These are phyloP conservation scores for Agaricus blazei DNA, from an alignment of 768 basidiomycete genomes.

Conservation along the genomic window DNA sequence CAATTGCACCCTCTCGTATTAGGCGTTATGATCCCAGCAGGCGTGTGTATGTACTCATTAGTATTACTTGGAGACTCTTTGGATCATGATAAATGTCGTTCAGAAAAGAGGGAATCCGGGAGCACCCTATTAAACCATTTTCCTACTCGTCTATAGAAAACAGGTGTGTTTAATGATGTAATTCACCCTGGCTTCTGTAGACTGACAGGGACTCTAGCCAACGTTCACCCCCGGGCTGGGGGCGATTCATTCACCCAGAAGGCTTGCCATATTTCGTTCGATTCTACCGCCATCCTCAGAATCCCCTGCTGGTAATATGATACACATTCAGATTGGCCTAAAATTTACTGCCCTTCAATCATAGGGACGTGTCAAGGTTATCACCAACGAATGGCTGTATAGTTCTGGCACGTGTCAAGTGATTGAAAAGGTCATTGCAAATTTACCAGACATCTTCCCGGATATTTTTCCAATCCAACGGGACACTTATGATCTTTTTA, in stretches of 20 bases:
- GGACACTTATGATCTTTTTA: not conserved
- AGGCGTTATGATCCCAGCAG: not conserved
- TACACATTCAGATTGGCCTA: no score
- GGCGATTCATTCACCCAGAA: not conserved
- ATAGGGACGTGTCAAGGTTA: not conserved
- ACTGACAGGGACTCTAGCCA: no score
- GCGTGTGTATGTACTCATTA: not conserved
- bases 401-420: not conserved
- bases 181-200: no score
- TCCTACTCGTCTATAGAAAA: not conserved
- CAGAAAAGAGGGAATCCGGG: not conserved
- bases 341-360: not conserved
- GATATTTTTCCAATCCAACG: not conserved
- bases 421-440: not conserved
- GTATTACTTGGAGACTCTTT: not conserved
- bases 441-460: not conserved
- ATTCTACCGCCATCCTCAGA: not conserved
- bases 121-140: not conserved
- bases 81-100: not conserved
- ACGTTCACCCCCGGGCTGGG: not conserved
- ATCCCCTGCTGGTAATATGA: not conserved
- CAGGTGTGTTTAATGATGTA: not conserved
- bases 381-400: slow-evolving; percentile 3
- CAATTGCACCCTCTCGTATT: no score
- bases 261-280: not conserved